A percentile compares a stretch with the other conserved stretches of the same genome.
These are phyloP conservation scores for Claviceps sorghi DNA, from an alignment of 2,329 filamentous ascomycete genomes.

Conservation along the genomic window DNA sequence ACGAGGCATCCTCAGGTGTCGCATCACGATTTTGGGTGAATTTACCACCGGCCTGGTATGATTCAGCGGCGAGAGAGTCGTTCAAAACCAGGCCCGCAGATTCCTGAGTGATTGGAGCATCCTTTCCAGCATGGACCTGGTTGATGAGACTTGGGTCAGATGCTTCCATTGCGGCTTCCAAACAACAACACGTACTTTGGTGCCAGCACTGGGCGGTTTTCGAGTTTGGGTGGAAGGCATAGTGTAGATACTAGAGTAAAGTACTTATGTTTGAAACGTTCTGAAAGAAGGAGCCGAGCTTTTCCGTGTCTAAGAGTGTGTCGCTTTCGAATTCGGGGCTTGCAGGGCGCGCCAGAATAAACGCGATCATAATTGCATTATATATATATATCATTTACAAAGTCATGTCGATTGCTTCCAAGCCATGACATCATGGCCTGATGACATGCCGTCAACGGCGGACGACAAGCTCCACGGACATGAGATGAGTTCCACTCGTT, in stretches of 20 bases:
- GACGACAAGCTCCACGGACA: not conserved
- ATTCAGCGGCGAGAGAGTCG: slow-evolving; percentile 67
- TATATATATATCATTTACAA: not conserved
- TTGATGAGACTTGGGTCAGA: not conserved
- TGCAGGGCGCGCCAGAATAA: not conserved
- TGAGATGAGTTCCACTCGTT: not conserved
- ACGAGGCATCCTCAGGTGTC: slow-evolving; percentile 10
- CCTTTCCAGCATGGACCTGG: slow-evolving; percentile 31
- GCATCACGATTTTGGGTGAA: slow-evolving; percentile 47
- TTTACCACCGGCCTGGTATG: slow-evolving; percentile 40
- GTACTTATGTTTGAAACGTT: no score
- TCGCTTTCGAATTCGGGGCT: no score
- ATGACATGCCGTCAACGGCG: slow-evolving; percentile 1
- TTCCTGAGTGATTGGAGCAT: slow-evolving; percentile 41
- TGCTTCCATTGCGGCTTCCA: not conserved
- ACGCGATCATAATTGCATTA: not conserved
- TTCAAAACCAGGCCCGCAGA: slow-evolving; percentile 46
- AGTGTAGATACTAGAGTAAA: not conserved
- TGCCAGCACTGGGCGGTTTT: slow-evolving; percentile 3
- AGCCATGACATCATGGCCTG: slow-evolving; percentile 2
- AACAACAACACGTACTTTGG: slow-evolving; percentile 1
- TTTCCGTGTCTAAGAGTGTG: not conserved
- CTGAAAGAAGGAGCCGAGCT: not conserved
- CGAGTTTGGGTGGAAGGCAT: slow-evolving; percentile 1
- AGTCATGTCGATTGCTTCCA: not conserved